Evolutionary conservation across 257 asterid genomes (phyloP).

Genomic region (Solanum virginianum): DNA sequence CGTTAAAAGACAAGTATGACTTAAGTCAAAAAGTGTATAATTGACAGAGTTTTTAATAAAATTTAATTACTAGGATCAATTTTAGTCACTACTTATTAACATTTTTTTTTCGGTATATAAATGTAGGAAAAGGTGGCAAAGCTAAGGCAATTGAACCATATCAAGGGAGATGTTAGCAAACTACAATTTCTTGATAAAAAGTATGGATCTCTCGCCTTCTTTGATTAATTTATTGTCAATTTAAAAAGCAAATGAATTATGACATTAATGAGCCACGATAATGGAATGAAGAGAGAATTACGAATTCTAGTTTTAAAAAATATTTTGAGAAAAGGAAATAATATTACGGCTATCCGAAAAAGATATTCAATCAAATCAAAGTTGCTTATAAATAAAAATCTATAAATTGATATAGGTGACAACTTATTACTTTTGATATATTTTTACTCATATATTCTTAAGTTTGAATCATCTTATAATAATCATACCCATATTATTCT

Average conservation of each 20-base stretch:
- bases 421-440: not conserved
- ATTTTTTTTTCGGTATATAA: not conserved
- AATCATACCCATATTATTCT: not conserved
- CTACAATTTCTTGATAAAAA: conserved; percentile 24
- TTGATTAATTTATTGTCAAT: not conserved
- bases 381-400: not conserved
- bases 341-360: not conserved
- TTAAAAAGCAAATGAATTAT: not conserved
- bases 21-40: not conserved
- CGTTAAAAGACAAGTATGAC: too few species aligned
- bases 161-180: conserved; percentile 30
- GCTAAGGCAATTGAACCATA: conserved; percentile 23
- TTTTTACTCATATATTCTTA: not conserved
- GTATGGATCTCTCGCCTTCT: too few species aligned
- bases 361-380: not conserved
- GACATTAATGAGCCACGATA: not conserved
- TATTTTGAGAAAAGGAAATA: not conserved
- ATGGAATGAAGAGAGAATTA: not conserved
- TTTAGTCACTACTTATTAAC: not conserved
- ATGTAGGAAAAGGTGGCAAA: conserved; percentile 40
- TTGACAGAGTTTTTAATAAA: not conserved
- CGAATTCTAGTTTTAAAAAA: not conserved
- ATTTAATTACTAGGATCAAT: not conserved
- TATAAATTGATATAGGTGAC: not conserved
- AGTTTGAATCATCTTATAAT: not conserved